Evolutionary conservation across 1,284 basidiomycete genomes (phyloP), one percentile per base, ranked within the genome.

Genomic region (Athelia sp.): DNA sequence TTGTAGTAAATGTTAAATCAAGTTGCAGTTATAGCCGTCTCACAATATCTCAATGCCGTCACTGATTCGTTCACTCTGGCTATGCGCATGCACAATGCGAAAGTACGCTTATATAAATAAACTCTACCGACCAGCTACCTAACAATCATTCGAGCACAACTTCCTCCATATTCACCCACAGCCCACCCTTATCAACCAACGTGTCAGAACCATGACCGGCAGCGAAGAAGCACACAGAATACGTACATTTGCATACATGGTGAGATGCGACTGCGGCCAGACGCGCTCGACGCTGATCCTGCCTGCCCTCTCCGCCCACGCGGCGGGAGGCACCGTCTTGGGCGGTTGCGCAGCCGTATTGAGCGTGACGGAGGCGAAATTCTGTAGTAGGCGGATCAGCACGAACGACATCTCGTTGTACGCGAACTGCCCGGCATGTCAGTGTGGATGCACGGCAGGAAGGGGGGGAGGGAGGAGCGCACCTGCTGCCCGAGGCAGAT

Each of bases 211-310:
- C 50, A 42, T n/a, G n/a, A n/a, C n/a, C n/a, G n/a, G n/a, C n/a
- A n/a, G n/a, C n/a, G n/a, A n/a, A n/a, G n/a, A n/a, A 52, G 47
- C 2, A 65, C 46, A 38, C 70, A 58, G 47, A 34, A 11, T 70
- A 67, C 13, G 58, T 52, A 13, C 67, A 13, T 43, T 11, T 59
- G 67, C 61, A 53, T 78, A 81, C 68, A 81, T 67, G 0, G 81
- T 84, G 47, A 84, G 56, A 56, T 82, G 78, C 46, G 66, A 63
- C 57, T 73, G 75, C 4, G 81, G 75, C 56, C 68, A 70, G 17
- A 84, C 58, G 45, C 68, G 72, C 55, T 84, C 81, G 2, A 66
- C 66, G 10, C 59, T 65, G 63, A 73, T 73, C 49, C 71, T 69
- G n/a, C n/a, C n/a, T n/a, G n/a, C n/a, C n/a, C n/a, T n/a, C n/a